phyloP scores from a whole-genome alignment of 345 rosid genomes.

The Excoecaria cochinchinensis region DNA sequence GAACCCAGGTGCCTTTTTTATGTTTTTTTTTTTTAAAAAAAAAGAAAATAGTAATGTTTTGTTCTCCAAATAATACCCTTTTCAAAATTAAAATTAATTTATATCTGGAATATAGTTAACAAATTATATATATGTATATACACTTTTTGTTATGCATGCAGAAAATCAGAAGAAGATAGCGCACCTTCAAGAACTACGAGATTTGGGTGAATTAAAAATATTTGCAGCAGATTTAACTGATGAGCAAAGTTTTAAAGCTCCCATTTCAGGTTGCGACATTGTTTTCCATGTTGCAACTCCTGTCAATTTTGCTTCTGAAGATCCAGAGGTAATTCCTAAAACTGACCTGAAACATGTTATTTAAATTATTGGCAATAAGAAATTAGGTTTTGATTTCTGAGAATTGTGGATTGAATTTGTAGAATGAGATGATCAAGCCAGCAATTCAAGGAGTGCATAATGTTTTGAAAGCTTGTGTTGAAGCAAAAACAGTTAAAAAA shows the following conservation, averaged over 20 bases:
- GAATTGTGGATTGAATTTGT: background rate
- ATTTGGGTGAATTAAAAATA: conserved; percentile 61
- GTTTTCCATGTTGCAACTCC: conserved; percentile 96
- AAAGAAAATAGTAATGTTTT: background rate
- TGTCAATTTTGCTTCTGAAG: conserved; percentile 69
- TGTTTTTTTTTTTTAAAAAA: no score
- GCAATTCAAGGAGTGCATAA: conserved; percentile 74
- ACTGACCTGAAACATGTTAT: background rate
- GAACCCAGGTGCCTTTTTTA: conserved; percentile 50
- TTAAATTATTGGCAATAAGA: background rate
- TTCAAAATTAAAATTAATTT: no score
- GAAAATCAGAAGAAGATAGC: conserved; percentile 60
- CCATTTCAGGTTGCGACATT: conserved; percentile 59
- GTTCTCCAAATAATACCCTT: no score
- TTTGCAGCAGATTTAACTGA: conserved; percentile 69
- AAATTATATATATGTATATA: no score
- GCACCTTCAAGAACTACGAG: conserved; percentile 50
- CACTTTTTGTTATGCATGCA: conserved; percentile 23
- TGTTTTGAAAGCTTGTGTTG: conserved; percentile 68
- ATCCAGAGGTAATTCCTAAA: conserved; percentile 63
- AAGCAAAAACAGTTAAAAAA: conserved; percentile 63
- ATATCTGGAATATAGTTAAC: no score
- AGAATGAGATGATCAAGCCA: conserved; percentile 95
- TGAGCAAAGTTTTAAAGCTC: conserved; percentile 58
- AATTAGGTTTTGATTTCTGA: background rate